Evolutionary conservation across 129 eudicot genomes (phyloP), one percentile per base, ranked within the genome.

Genomic region (Mikania micrantha): DNA sequence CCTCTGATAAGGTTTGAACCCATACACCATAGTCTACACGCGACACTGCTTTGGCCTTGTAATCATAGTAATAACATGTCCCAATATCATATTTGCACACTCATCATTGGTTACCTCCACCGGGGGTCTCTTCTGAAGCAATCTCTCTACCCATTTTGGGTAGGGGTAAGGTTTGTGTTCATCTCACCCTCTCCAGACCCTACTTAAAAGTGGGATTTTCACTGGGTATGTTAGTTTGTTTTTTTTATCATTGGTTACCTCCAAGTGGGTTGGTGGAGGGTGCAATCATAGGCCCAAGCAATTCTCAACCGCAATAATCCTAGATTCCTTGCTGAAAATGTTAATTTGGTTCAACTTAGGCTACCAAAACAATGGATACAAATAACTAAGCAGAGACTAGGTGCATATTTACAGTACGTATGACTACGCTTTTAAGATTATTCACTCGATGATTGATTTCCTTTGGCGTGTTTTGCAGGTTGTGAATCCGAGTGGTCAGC

Each of bases 381-480:
- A 57, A 57, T 41, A 74, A 32, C 36, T 40, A 66, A 66, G 28
- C 53, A 56, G 29, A 32, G 73, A 66, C 41, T 58, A 2, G 36
- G 32, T 9, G 41, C 72, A 50, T 70, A 70, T 74, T 10, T 67
- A 73, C 60, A 19, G 2, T 15, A 24, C 56, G 3, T 15, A 24
- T 64, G 67, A 57, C 53, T 57, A 60, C 41, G 31, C 6, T 10
- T 70, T 72, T 53, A 71, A 22, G 58, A 67, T 52, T 73, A 66
- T 58, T 78, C 65, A 16, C 59, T 64, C 25, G 40, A 78, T 20
- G 70, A 78, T 40, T 85, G 83, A 34, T 79, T 75, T 63, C 73
- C 47, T 73, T 77, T 91, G 45, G 73, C 73, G 12, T 90, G 95
- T 74, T 91, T 91, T 17, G 82, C 52, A 8, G 88, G 85, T 67